Evolutionary conservation across 495 filamentous ascomycete species (phyloP).

Genomic region (Choiromyces venosus): DNA sequence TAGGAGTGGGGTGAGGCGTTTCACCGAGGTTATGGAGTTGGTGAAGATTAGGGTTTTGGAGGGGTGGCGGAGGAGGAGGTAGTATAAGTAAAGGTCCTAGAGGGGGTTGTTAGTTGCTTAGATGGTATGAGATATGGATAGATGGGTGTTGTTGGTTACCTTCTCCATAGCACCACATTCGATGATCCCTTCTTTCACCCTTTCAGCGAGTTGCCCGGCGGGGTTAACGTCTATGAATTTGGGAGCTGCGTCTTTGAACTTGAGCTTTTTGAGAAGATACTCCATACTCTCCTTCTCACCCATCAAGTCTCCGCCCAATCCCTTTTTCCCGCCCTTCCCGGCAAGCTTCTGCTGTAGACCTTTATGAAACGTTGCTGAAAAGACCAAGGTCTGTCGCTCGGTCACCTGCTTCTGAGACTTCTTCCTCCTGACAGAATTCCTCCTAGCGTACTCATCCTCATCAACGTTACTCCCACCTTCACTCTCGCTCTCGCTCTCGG

Average conservation of each 20-base stretch:
- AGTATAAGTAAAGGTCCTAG: conserved; percentile 86
- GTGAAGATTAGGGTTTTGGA: conserved; percentile 82
- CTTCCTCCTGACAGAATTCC: conserved; percentile 11
- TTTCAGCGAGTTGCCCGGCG: conserved; percentile 69
- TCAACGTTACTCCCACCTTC: conserved; percentile 12
- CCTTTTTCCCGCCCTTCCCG: conserved; percentile 56
- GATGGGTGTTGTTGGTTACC: conserved; percentile 45
- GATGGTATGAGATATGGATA: conserved; percentile 5
- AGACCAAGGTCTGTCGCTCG: conserved; percentile 82
- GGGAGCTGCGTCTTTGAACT: conserved; percentile 73
- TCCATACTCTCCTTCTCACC: conserved; percentile 76
- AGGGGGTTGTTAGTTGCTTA: conserved; percentile 22
- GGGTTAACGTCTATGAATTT: conserved; percentile 93
- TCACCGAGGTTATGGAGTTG: conserved; percentile 90
- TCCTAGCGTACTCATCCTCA: conserved; percentile 34
- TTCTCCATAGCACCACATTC: conserved; percentile 92
- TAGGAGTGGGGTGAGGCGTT: conserved; percentile 76
- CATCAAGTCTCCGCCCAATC: conserved; percentile 56
- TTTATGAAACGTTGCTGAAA: conserved; percentile 93
- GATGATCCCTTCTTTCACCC: conserved; percentile 81
- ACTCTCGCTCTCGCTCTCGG: conserved; percentile 43
- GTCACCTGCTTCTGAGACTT: conserved; percentile 17
- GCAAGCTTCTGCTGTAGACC: conserved; percentile 82
- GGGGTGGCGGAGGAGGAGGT: conserved; percentile 75
- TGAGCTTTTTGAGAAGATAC: conserved; percentile 82